These are phyloP conservation scores for Fusarium tanahbumbuense DNA, from an alignment of 2,329 filamentous ascomycete genomes.

Conservation along the genomic window DNA sequence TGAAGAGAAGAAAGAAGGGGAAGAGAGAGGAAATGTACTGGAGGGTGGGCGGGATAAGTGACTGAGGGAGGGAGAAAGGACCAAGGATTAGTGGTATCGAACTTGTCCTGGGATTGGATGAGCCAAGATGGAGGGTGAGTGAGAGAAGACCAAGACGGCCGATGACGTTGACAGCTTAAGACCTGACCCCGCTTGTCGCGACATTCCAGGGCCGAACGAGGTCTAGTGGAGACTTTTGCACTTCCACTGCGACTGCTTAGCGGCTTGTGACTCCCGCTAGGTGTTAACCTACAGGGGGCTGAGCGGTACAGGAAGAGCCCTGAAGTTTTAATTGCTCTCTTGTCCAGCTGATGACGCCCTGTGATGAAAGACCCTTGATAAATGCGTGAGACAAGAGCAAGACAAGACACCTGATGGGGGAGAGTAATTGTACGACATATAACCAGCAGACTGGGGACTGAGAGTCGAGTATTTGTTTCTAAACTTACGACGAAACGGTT, in stretches of 20 bases:
- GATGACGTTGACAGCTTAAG: slow-evolving; percentile 45
- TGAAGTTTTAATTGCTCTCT: slow-evolving; percentile 2
- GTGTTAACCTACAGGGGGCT: slow-evolving; percentile 21
- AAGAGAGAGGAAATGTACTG: slow-evolving; percentile 24
- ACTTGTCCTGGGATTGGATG: slow-evolving; percentile 34
- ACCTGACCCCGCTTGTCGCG: slow-evolving; percentile 37
- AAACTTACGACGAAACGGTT: background rate
- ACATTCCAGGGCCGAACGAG: slow-evolving; percentile 38
- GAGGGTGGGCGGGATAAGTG: slow-evolving; percentile 42
- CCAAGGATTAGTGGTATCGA: slow-evolving; percentile 24
- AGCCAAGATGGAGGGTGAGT: slow-evolving; percentile 34
- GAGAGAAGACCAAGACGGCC: slow-evolving; percentile 28
- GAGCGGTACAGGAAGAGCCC: slow-evolving; percentile 16
- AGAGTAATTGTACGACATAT: slow-evolving; percentile 11
- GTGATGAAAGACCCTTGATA: slow-evolving; percentile 35
- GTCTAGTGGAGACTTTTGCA: slow-evolving; percentile 6
- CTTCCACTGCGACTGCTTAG: slow-evolving; percentile 12
- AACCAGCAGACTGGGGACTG: background rate
- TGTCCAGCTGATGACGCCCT: slow-evolving; percentile 38
- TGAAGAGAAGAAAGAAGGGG: slow-evolving; percentile 10
- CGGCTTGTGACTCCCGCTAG: slow-evolving; percentile 39
- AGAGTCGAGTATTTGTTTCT: background rate
- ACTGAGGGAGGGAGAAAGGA: slow-evolving; percentile 18
- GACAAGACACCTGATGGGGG: slow-evolving; percentile 21
- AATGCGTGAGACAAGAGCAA: slow-evolving; percentile 16